Percentiles rank a stretch among this genome's conserved stretches.
Conservation (phyloP, 352 stramenopile species). For the Sclerospora graminicola region DNA sequence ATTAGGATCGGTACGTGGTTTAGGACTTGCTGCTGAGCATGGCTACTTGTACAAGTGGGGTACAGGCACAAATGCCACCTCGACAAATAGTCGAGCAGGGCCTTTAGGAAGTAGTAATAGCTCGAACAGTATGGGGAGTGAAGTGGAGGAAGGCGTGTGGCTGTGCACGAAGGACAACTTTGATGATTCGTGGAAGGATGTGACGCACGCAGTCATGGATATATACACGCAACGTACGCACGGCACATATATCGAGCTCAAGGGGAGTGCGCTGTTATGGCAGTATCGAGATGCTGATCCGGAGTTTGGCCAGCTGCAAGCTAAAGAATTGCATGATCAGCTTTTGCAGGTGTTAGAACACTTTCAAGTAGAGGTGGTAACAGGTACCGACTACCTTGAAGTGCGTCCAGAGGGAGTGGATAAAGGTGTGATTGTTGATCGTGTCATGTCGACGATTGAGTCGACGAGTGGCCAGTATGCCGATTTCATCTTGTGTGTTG, state of each 20-base stretch:
- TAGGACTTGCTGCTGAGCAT: constrained; percentile 96
- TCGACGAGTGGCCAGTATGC: constrained; percentile 63
- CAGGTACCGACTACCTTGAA: constrained; percentile 82
- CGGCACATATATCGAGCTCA: constrained; percentile 98
- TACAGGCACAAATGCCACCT: constrained; percentile 18
- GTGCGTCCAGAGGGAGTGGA: constrained; percentile 96
- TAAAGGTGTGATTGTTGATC: constrained; percentile 96
- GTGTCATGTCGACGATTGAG: constrained; percentile 90
- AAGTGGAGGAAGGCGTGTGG: constrained; percentile 53
- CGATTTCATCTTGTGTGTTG: constrained; percentile 96
- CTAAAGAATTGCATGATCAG: constrained; percentile 97
- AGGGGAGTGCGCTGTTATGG: constrained; percentile 97
- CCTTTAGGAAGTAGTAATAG: constrained; percentile 10
- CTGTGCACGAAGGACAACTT: constrained; percentile 86
- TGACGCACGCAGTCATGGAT: constrained; percentile 97
- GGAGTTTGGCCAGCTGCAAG: constrained; percentile 98
- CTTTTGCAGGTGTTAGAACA: constrained; percentile 91
- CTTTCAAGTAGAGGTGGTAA: constrained; percentile 93
- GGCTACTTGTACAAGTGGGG: constrained; percentile 97
- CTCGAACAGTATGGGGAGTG: constrained; percentile 17
- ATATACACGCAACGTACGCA: constrained; percentile 98
- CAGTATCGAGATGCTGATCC: constrained; percentile 98
- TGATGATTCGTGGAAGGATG: constrained; percentile 95
- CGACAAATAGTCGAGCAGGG: constrained; percentile 13
- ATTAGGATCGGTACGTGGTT: constrained; percentile 88